Percentiles rank a stretch among this genome's conserved stretches.
These are phyloP conservation scores for Carnegiea gigantea DNA, from an alignment of 179 eudicot genomes.

Conservation along the genomic window DNA sequence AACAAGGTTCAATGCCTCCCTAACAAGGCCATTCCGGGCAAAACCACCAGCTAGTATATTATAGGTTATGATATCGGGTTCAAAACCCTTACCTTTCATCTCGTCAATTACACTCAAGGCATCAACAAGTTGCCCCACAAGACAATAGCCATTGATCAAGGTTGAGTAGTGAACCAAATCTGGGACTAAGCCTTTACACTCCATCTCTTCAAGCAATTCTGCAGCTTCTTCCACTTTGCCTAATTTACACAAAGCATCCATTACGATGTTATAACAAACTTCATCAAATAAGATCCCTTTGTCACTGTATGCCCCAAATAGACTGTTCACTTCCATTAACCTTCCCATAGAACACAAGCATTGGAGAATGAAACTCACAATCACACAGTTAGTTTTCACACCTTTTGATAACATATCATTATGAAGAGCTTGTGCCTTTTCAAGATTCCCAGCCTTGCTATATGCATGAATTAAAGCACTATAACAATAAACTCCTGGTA, in stretches of 20 bases:
- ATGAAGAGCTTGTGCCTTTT: constrained; percentile 42
- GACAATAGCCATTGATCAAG: constrained; percentile 60
- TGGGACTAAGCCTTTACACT: constrained; percentile 37
- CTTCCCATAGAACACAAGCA: too few species aligned
- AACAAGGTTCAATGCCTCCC: constrained; percentile 34
- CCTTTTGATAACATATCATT: constrained; percentile 42
- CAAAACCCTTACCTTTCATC: constrained; percentile 45
- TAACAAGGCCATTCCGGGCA: constrained; percentile 40
- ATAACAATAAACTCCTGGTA: constrained; percentile 44
- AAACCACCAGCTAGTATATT: constrained; percentile 56
- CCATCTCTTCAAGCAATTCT: constrained; percentile 30
- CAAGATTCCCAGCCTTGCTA: constrained; percentile 44
- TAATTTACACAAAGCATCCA: too few species aligned
- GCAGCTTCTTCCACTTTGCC: too few species aligned
- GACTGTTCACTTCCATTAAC: too few species aligned
- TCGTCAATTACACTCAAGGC: constrained; percentile 43
- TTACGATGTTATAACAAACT: too few species aligned
- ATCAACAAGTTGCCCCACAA: constrained; percentile 38
- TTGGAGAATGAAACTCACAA: too few species aligned
- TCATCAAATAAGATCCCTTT: too few species aligned
- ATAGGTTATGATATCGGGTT: constrained; percentile 56
- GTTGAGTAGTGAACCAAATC: constrained; percentile 72
- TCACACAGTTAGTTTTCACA: constrained; percentile 46
- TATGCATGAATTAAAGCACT: constrained; percentile 51
- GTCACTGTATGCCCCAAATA: too few species aligned